phyloP scores from a whole-genome alignment of 2,329 filamentous ascomycete genomes.

The Fusarium graminum region DNA sequence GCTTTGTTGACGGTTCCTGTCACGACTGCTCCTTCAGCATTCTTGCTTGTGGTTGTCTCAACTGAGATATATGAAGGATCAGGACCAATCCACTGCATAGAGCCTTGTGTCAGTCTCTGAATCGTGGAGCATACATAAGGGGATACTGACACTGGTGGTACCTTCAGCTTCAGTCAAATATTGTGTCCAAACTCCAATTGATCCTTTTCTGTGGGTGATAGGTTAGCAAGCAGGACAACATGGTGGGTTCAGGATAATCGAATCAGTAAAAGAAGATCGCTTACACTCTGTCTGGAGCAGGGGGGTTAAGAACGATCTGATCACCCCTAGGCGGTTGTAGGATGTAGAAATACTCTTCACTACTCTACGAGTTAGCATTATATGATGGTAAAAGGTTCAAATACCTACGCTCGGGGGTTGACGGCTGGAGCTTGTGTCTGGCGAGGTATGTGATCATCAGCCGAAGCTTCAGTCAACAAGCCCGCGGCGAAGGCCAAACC shows the following conservation, averaged over 20 bases:
- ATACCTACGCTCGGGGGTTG: background rate
- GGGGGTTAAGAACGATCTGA: background rate
- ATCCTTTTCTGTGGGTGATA: slow-evolving; percentile 2
- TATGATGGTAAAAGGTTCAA: background rate
- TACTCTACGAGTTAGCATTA: background rate
- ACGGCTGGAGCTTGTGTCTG: background rate
- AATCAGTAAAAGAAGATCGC: background rate
- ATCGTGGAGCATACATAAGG: background rate
- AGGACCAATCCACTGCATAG: slow-evolving; percentile 9
- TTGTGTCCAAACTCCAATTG: slow-evolving; percentile 12
- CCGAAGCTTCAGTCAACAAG: background rate
- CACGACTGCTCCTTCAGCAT: slow-evolving; percentile 5
- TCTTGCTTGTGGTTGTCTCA: slow-evolving; percentile 11
- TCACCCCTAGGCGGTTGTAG: background rate
- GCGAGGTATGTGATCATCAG: background rate
- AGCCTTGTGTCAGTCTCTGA: slow-evolving; percentile 1
- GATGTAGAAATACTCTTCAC: background rate
- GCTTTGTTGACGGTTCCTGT: slow-evolving; percentile 11
- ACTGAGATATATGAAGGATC: slow-evolving; percentile 11
- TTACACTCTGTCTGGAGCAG: background rate
- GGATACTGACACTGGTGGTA: slow-evolving; percentile 5
- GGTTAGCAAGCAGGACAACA: background rate
- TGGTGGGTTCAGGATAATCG: background rate
- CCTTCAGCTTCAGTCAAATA: slow-evolving; percentile 12
- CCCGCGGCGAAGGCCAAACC: background rate